These are phyloP conservation scores for Thelephora ganbajun DNA, from an alignment of 768 basidiomycete species.

Conservation along the genomic window DNA sequence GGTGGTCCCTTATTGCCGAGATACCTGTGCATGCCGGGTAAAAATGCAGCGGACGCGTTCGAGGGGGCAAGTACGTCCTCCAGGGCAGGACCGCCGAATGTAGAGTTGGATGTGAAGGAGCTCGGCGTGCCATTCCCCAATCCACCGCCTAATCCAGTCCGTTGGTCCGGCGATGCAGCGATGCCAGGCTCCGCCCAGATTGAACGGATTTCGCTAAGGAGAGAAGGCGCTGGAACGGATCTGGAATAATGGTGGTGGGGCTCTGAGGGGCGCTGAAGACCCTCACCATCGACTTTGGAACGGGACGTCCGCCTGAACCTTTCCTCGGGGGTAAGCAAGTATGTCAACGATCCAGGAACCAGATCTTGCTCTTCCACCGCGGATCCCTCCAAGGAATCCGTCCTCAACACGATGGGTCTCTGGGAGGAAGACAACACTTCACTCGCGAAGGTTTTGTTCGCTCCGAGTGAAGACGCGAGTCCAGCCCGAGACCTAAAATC, in stretches of 20 bases:
- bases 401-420: constrained; percentile 5
- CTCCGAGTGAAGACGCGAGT: constrained; percentile 51
- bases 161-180: constrained; percentile 24
- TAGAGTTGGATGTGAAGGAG: constrained; percentile 34
- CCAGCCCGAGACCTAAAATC: constrained; percentile 32
- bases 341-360: constrained; percentile 75
- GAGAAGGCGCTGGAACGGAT: constrained; percentile 66
- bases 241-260: constrained; percentile 64
- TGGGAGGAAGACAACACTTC: not conserved
- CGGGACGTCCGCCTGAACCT: constrained; percentile 70
- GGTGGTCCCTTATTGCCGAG: constrained; percentile 28
- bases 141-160: constrained; percentile 9
- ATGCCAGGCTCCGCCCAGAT: constrained; percentile 58
- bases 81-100: constrained; percentile 18
- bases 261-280: constrained; percentile 13
- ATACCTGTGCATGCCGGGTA: constrained; percentile 61
- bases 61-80: constrained; percentile 47
- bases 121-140: constrained; percentile 33
- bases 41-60: constrained; percentile 74
- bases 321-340: constrained; percentile 83
- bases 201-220: constrained; percentile 62
- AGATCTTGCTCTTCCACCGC: constrained; percentile 61
- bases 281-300: constrained; percentile 29
- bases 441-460: constrained; percentile 26
- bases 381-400: constrained; percentile 13